These are phyloP conservation scores for Lasiodiplodia theobromae DNA, from an alignment of 2,329 filamentous ascomycete species.

Conservation along the genomic window DNA sequence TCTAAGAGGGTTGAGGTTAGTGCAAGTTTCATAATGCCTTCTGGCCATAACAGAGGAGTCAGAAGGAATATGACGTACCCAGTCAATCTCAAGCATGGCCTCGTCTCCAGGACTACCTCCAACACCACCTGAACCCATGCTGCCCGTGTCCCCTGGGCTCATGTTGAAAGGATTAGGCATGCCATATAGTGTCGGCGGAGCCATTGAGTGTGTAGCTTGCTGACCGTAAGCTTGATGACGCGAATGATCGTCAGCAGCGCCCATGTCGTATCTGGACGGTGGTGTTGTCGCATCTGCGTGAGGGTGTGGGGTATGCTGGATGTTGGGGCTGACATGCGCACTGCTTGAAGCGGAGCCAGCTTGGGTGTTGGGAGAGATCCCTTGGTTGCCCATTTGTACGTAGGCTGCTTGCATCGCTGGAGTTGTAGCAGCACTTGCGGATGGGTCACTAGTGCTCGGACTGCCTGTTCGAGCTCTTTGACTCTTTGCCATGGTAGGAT, in stretches of 20 bases:
- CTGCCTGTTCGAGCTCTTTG: slow-evolving; percentile 17
- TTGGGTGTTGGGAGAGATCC: not conserved
- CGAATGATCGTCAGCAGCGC: not conserved
- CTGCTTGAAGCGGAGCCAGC: not conserved
- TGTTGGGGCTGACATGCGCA: slow-evolving; percentile 14
- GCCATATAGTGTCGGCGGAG: not conserved
- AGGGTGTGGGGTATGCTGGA: not conserved
- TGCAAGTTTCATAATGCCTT: not conserved
- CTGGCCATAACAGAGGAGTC: not conserved
- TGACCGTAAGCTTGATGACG: slow-evolving; percentile 10
- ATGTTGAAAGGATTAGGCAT: slow-evolving; percentile 26
- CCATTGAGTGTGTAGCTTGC: not conserved
- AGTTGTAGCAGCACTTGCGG: not conserved
- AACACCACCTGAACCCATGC: slow-evolving; percentile 22
- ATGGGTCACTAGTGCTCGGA: not conserved
- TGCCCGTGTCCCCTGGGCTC: slow-evolving; percentile 24
- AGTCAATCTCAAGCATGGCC: slow-evolving; percentile 31
- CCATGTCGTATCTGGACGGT: slow-evolving; percentile 1
- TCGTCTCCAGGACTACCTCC: slow-evolving; percentile 27
- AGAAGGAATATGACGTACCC: not conserved
- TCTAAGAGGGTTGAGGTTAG: slow-evolving; percentile 39
- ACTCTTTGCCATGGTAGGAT: slow-evolving; percentile 21
- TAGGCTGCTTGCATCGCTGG: slow-evolving; percentile 3
- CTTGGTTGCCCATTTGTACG: not conserved
- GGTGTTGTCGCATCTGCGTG: not conserved